These are phyloP conservation scores for Aspergillus aculeatus DNA, from an alignment of 2,329 filamentous ascomycete species.

Conservation along the genomic window DNA sequence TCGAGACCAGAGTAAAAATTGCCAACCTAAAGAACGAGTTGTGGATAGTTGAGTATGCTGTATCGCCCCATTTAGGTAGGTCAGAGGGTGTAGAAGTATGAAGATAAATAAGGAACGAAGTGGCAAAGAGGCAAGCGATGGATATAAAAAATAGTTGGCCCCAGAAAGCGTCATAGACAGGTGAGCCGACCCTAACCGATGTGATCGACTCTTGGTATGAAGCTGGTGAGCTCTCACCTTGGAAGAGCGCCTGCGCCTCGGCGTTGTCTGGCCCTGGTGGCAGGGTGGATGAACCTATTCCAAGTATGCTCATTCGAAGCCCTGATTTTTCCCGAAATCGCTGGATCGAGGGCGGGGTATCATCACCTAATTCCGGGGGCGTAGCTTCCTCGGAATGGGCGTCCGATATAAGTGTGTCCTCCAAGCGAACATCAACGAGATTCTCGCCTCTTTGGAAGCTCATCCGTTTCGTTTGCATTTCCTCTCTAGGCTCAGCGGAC, in stretches of 20 bases:
- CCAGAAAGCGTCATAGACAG: slow-evolving; percentile 86
- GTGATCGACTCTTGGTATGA: slow-evolving; percentile 59
- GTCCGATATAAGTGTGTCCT: slow-evolving; percentile 57
- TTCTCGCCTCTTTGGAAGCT: slow-evolving; percentile 60
- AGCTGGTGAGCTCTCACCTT: slow-evolving; percentile 48
- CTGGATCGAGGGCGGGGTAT: slow-evolving; percentile 55
- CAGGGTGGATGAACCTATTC: slow-evolving; percentile 44
- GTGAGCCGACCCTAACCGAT: slow-evolving; percentile 64
- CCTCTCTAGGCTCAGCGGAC: slow-evolving; percentile 36
- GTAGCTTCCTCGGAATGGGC: slow-evolving; percentile 43
- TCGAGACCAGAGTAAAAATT: slow-evolving; percentile 85
- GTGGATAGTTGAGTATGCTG: slow-evolving; percentile 85
- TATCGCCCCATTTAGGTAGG: slow-evolving; percentile 74
- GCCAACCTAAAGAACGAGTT: slow-evolving; percentile 86
- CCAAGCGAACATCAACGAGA: slow-evolving; percentile 85
- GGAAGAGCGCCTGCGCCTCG: slow-evolving; percentile 41
- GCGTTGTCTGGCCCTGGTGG: slow-evolving; percentile 55
- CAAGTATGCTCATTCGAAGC: slow-evolving; percentile 37
- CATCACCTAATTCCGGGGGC: slow-evolving; percentile 43
- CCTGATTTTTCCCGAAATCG: slow-evolving; percentile 52
- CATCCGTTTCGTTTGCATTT: slow-evolving; percentile 29
- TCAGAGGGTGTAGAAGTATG: slow-evolving; percentile 75
- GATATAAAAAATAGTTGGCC: slow-evolving; percentile 85
- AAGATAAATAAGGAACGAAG: slow-evolving; percentile 84
- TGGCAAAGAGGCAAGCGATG: slow-evolving; percentile 79